Evolutionary conservation across 129 eudicot species (phyloP), one percentile per base, ranked within the genome.

Genomic region (Apium graveolens): DNA sequence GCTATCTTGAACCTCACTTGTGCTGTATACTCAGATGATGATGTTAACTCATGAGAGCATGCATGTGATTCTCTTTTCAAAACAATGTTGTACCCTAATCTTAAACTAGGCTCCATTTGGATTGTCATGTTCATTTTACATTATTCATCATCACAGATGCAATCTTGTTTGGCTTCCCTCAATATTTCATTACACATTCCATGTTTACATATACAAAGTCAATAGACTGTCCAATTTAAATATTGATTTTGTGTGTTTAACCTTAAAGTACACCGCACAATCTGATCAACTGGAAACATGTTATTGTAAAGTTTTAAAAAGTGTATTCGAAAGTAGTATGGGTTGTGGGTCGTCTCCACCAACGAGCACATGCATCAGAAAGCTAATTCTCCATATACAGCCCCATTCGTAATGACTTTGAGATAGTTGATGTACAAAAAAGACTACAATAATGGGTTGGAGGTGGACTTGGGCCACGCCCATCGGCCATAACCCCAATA

Each of bases 21-120:
- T 66, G 73, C 9, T 18, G 26, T 12, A 70, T 37, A 11, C 11
- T 2, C 12, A 37, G 45, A 37, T 70, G 27, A 70, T 70, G 29
- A 70, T 70, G 75, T 8, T n/a, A n/a, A 41, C 53, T 72, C 34
- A 41, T 41, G 76, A 72, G 76, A n/a, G 34, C 76, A 39, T 41
- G 76, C 76, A 72, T 72, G 76, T 72, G 76, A 71, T 27, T 34
- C 18, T 35, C 37, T 70, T 68, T 70, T 35, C 45, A 71, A 38
- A 71, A 24, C 49, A 38, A 20, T 38, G 38, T 41, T 10, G 51
- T 8, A 6, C 16, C 11, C 49, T 8, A 72, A 72, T 42, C 76
- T 41, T 72, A 72, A 39, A 41, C 49, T 42, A 72, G 34, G 76
- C 41, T 72, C 53, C 76, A 72, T 72, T 72, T 42, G 17, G 76